phyloP scores from a whole-genome alignment of 805 yeast species.

The Kregervanrija fluxuum region DNA sequence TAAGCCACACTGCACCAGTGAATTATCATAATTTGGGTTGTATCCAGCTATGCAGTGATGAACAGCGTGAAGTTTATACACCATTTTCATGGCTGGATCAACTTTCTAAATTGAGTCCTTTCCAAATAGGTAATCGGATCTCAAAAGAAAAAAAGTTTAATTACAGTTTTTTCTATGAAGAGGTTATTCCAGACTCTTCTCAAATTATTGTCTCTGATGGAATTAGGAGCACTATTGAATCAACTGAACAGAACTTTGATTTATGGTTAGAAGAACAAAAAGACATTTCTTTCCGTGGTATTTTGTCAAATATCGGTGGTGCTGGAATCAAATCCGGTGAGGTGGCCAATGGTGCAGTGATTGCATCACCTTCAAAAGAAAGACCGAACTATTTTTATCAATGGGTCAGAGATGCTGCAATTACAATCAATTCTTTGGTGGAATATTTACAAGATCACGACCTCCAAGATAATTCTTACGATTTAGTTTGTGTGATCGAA shows the following conservation, averaged over 20 bases:
- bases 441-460: conserved; percentile 41
- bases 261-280: conserved; percentile 42
- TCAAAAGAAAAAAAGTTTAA: background rate
- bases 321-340: conserved; percentile 26
- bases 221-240: background rate
- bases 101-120: conserved; percentile 1
- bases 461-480: conserved; percentile 17
- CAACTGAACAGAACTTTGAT: conserved; percentile 29
- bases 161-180: background rate
- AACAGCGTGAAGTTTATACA: background rate
- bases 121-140: conserved; percentile 1
- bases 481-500: conserved; percentile 33
- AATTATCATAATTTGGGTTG: no score
- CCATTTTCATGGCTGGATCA: background rate
- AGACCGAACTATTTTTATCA: conserved; percentile 81
- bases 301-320: conserved; percentile 53
- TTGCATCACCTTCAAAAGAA: conserved; percentile 73
- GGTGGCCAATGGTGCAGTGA: conserved; percentile 60
- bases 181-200: background rate
- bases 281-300: conserved; percentile 35
- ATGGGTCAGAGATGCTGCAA: conserved; percentile 89
- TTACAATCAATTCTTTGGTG: conserved; percentile 62
- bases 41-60: no score
- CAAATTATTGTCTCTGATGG: background rate
- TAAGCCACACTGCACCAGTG: no score